Evolutionary conservation across 78 protist species (phyloP), one percentile per base, ranked within the genome.

Genomic region (Emiliania huxleyi): DNA sequence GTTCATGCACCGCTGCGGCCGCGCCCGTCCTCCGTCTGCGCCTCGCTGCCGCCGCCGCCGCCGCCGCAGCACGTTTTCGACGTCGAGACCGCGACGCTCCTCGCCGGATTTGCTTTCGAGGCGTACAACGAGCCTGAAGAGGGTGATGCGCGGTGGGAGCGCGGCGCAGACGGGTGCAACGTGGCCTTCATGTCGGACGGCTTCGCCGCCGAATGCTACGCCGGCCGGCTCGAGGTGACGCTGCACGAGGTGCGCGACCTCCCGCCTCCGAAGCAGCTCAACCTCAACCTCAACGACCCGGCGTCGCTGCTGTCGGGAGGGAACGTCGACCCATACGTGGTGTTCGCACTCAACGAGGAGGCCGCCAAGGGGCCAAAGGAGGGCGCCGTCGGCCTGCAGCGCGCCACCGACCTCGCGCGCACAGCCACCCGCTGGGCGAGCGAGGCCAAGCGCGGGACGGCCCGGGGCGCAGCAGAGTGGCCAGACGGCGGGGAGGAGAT

Each of bases 91-190:
- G 90, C 90, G 1, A 73, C 49, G 90, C 69, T 85, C 75, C 38
- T 25, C 44, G 90, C 90, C 22, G 90, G 90, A 18, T 85, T 85
- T 38, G 90, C 90, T 33, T 85, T 85, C 44, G 90, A 85, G 90
- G 90, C 90, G 0, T 85, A 85, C 90, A 85, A 85, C 22, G 90
- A 85, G 90, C 90, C 90, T 15, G 11, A 15, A 0, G 29, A 21
- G 90, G 12, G 5, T 44, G 90, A 85, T 23, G 90, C 90, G 46
- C 37, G 90, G 71, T 85, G 90, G 90, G 90, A 85, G 90, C 69
- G 90, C 69, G 90, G 90, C 11, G 35, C 90, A 8, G 90, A 85
- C 21, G 90, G 90, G 44, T 35, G 44, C 46, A 73, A 85, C 71
- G 90, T 85, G 43, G 90, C 90, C 44, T 85, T 85, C 71, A 46